phyloP scores from a whole-genome alignment of 371 early-diverging fungal species.

The Mortierella sp. region DNA sequence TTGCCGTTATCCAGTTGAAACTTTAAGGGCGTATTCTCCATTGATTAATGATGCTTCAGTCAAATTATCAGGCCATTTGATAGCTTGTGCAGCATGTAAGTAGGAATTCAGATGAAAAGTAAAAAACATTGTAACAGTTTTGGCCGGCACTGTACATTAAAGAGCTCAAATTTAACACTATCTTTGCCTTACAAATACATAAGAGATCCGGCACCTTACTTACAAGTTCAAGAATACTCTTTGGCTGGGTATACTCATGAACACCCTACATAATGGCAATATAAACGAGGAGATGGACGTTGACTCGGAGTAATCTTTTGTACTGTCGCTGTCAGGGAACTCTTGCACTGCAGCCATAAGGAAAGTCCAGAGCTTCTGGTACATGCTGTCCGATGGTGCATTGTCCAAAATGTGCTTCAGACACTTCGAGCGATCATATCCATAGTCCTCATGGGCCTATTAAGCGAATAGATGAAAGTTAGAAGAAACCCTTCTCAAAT shows the following conservation, averaged over 20 bases:
- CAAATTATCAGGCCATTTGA: too few species aligned
- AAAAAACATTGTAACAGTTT: too few species aligned
- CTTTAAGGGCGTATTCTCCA: too few species aligned
- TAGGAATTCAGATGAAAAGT: too few species aligned
- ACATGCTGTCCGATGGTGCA: not conserved
- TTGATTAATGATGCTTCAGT: too few species aligned
- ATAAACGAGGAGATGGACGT: slow-evolving; percentile 18
- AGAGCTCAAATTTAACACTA: too few species aligned
- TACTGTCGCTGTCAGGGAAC: slow-evolving; percentile 2
- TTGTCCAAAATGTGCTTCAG: slow-evolving; percentile 7
- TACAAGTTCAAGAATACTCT: slow-evolving; percentile 27
- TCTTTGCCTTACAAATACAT: too few species aligned
- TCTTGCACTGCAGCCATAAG: slow-evolving; percentile 4
- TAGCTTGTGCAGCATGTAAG: too few species aligned
- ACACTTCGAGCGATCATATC: slow-evolving; percentile 8
- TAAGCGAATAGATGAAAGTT: slow-evolving; percentile 1
- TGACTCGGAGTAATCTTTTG: slow-evolving; percentile 13
- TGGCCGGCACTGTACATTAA: too few species aligned
- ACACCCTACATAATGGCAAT: slow-evolving; percentile 15
- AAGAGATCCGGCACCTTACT: slow-evolving; percentile 2
- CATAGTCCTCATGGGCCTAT: slow-evolving; percentile 10
- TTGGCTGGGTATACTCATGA: slow-evolving; percentile 2
- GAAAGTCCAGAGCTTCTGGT: slow-evolving; percentile 14
- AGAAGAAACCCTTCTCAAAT: not conserved
- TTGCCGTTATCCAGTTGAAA: too few species aligned